Evolutionary conservation across 352 stramenopile genomes (phyloP).

Genomic region (Phytophthora megakarya): DNA sequence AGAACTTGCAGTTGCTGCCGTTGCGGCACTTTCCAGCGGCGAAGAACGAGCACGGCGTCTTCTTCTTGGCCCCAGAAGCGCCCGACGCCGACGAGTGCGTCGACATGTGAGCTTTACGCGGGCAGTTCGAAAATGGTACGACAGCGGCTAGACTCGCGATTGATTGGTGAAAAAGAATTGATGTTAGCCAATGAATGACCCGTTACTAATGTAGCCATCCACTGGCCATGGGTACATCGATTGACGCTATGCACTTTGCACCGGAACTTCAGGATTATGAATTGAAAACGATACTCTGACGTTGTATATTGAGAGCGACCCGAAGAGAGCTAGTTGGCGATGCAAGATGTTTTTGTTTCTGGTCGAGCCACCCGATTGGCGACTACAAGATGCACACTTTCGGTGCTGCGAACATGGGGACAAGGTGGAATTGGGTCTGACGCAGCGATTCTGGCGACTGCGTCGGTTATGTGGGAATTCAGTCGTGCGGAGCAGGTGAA

Average conservation of each 20-base stretch:
- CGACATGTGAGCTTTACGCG: conserved; percentile 21
- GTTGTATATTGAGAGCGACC: conserved; percentile 17
- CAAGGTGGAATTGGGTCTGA: conserved; percentile 14
- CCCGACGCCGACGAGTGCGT: conserved; percentile 23
- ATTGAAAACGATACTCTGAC: conserved; percentile 9
- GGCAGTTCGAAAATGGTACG: conserved; percentile 24
- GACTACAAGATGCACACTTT: conserved; percentile 13
- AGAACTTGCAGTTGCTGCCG: conserved; percentile 69
- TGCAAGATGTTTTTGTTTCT: conserved; percentile 14
- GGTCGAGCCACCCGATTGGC: too few relatives aligned
- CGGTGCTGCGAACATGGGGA: conserved; percentile 4
- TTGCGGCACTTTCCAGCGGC: conserved; percentile 72
- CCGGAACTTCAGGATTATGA: background rate
- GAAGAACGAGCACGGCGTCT: conserved; percentile 68
- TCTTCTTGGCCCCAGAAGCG: conserved; percentile 22
- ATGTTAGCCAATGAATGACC: conserved; percentile 7
- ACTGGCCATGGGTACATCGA: conserved; percentile 17
- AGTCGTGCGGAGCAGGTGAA: conserved; percentile 2
- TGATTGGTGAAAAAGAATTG: conserved; percentile 33
- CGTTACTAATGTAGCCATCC: conserved; percentile 13
- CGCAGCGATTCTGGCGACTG: background rate
- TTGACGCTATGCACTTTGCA: too few relatives aligned
- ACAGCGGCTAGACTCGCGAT: background rate
- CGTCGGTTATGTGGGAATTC: background rate
- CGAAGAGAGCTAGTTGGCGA: background rate